A percentile compares a stretch with the other conserved stretches of the same genome.
Conservation (phyloP, 1,284 basidiomycete genomes). For the Bondarzewia mesenterica region DNA sequence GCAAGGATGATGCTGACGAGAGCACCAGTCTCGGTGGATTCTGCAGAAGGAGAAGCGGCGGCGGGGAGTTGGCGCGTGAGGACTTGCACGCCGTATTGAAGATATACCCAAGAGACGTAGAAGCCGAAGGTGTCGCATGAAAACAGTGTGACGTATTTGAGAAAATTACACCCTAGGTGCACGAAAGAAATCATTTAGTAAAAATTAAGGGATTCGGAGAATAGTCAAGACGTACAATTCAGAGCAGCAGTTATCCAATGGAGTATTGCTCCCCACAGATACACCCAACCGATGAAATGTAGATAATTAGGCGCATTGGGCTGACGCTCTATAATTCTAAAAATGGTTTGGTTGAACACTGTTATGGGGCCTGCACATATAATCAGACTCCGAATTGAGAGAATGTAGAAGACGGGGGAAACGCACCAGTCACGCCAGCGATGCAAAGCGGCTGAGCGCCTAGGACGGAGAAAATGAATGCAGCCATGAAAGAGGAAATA, state of each 20-base stretch:
- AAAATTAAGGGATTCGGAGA: conserved; percentile 4
- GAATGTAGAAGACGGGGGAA: too few species aligned
- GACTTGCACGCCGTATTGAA: conserved; percentile 86
- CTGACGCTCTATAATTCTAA: conserved; percentile 59
- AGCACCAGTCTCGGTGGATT: conserved; percentile 30
- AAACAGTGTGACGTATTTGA: conserved; percentile 85
- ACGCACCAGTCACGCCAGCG: conserved; percentile 83
- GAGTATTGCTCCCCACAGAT: conserved; percentile 89
- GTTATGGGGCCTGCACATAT: conserved; percentile 64
- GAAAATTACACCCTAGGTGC: conserved; percentile 65
- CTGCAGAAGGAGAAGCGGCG: conserved; percentile 24
- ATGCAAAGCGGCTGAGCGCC: conserved; percentile 91
- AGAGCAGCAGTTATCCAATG: conserved; percentile 84
- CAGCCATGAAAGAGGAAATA: conserved; percentile 78
- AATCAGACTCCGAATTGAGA: too few species aligned
- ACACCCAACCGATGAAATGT: conserved; percentile 88
- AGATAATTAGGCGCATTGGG: conserved; percentile 66
- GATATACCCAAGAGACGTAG: conserved; percentile 82
- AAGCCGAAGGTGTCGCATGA: conserved; percentile 94
- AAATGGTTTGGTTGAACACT: conserved; percentile 89
- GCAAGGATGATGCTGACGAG: conserved; percentile 75
- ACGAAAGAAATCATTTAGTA: conserved; percentile 8
- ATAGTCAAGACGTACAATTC: conserved; percentile 50
- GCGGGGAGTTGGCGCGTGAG: conserved; percentile 65
- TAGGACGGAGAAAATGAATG: conserved; percentile 86